Base-by-base conservation (phyloP, 768 basidiomycete species). In the Trametes villosa region DNA sequence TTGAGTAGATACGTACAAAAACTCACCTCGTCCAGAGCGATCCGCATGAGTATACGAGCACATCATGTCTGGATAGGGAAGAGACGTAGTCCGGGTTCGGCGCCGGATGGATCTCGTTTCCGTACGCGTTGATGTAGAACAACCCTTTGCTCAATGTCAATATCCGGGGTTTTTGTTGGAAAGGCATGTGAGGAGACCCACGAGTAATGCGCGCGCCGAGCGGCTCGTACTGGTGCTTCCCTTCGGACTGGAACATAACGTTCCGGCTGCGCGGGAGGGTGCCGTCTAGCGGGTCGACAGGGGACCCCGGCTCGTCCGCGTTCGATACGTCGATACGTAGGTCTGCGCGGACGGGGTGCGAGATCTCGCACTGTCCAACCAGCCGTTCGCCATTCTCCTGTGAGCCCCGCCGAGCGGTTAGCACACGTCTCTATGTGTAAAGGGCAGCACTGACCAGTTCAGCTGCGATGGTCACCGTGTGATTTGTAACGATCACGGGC, bases 391-490 rank as follows among this genome's bases (percentile, higher is more conserved):
- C 91, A 65, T 95, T 85, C 69, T 87, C 85, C 90, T 92, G 60
- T 11, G 48, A 1, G 47, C 11, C 48, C 29, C 26, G 24, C n/a
- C 22, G 47, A 33, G 27, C 29, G 12, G 22, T 24, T n/a, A 36
- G 31, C 20, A 8, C 2, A 31, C 34, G 48, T 34, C 44, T 20
- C 50, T 24, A 34, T 18, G 15, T 7, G 12, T 29, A 60, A 62
- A 49, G 2, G 34, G 47, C 38, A 34, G 17, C 15, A 75, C 79
- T 68, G 29, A 86, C 91, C 68, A 96, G 80, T 74, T 96, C 89
- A 24, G 89, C 94, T 38, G 94, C 92, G 63, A 98, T 94, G 15
- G 95, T 97, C n/a, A 94, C 93, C 0, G 91, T 94, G 72, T 94
- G 92, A 73, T 94, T 96, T 13, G 96, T 98, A 40, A 96, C 86